A percentile compares a stretch with the other conserved stretches of the same genome.
Conservation (phyloP, 2,329 filamentous ascomycete species). For the Chalaropsis ovoidea region DNA sequence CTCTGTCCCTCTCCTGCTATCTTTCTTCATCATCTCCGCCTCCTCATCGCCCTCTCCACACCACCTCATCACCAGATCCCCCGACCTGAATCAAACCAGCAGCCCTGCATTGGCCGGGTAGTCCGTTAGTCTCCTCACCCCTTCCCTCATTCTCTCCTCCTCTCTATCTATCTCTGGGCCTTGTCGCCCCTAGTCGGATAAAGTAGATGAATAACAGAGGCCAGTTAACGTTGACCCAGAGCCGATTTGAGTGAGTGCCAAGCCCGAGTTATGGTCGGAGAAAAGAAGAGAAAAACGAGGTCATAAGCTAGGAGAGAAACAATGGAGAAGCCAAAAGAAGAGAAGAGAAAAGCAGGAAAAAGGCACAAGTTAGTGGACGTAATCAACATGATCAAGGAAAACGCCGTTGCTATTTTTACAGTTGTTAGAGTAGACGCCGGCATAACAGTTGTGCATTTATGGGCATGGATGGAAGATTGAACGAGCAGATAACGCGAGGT, state of each 20-base stretch:
- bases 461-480: background rate
- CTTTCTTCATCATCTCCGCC: slow-evolving; percentile 4
- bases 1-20: background rate
- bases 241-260: slow-evolving; percentile 2
- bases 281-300: background rate
- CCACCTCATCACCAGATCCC: background rate
- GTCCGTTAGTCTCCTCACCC: background rate
- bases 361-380: no score
- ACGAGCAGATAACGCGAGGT: no score
- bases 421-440: background rate
- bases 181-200: background rate
- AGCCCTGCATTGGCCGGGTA: slow-evolving; percentile 8
- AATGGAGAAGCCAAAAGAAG: background rate
- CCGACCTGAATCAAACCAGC: background rate
- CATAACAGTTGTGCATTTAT: background rate
- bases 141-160: background rate
- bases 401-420: slow-evolving; percentile 5
- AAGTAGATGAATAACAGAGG: background rate
- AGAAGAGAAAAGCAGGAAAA: background rate
- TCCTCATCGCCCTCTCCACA: background rate
- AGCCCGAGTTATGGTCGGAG: background rate
- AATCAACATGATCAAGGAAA: background rate
- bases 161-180: background rate
- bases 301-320: background rate
- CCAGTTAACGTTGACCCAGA: no score